Evolutionary conservation across 768 basidiomycete genomes (phyloP), one percentile per base, ranked within the genome.

Genomic region (Hericium rajendrae): DNA sequence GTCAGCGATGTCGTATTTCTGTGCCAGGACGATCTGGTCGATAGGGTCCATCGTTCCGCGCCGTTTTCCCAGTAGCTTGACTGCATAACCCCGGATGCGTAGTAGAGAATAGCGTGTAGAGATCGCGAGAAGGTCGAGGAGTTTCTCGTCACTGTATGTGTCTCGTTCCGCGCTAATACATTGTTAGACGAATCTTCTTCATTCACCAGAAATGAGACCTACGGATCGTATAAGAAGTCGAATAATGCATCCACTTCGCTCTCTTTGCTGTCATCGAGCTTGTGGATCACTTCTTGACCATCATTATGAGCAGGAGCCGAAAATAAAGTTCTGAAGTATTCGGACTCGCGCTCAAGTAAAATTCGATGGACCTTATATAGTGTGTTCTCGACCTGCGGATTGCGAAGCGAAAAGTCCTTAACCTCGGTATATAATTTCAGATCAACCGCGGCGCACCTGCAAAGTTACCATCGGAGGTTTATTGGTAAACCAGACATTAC

Each of bases 301-400:
- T 26, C 2, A 48, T 32, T 6, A 13, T 16, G 18, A 60, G 32
- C 2, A 57, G 53, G 20, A 9, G 43, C 13, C n/a, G 39, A 46
- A 55, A 58, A 54, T 63, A 60, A 60, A 46, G 46, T 60, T 53
- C 18, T 53, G 62, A 66, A 67, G 22, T 60, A 57, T 6, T 50
- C 53, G 16, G 66, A 66, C 38, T 60, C 59, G 5, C 63, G 48
- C 13, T 54, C 48, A 12, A 67, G 58, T 38, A 59, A 57, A 51
- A 57, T 50, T 8, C 62, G 62, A 41, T 62, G 65, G 8, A 67
- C 56, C 43, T 63, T 64, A 57, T 61, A 66, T 5, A 55, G 54
- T 2, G 53, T n/a, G 9, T 51, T 38, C 20, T 58, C 65, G 12
- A 61, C 57, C 65, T 67, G 51, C 11, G 26, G 11, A 15, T 46